These are phyloP conservation scores for Trifolium repens DNA, from an alignment of 306 rosid species.

Conservation along the genomic window DNA sequence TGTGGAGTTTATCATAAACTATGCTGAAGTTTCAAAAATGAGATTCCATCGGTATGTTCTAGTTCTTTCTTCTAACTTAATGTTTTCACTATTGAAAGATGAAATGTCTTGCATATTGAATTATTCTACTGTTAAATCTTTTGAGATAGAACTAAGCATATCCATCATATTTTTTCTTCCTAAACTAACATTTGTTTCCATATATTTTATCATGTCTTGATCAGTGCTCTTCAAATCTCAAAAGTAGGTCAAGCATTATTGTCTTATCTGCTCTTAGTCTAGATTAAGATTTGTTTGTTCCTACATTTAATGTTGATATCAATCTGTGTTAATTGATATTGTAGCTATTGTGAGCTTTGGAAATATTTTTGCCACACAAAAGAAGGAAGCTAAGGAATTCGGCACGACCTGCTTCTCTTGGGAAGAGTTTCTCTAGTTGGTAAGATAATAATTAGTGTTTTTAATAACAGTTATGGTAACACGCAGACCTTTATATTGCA, in stretches of 20 bases:
- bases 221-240: slow-evolving; percentile 69
- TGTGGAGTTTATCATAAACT: slow-evolving; percentile 86
- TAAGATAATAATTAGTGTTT: slow-evolving; percentile 35
- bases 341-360: slow-evolving; percentile 89
- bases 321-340: slow-evolving; percentile 38
- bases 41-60: slow-evolving; percentile 51
- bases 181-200: slow-evolving; percentile 43
- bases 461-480: background rate
- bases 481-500: background rate
- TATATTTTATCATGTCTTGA: slow-evolving; percentile 86
- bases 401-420: slow-evolving; percentile 86
- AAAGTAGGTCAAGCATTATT: slow-evolving; percentile 60
- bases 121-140: background rate
- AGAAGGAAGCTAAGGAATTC: slow-evolving; percentile 77
- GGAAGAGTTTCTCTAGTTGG: slow-evolving; percentile 80
- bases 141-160: background rate
- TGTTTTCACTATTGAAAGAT: background rate
- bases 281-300: slow-evolving; percentile 17
- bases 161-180: background rate
- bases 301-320: slow-evolving; percentile 20
- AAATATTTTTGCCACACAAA: slow-evolving; percentile 64
- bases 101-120: background rate
- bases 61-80: slow-evolving; percentile 3
- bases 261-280: slow-evolving; percentile 32
- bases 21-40: slow-evolving; percentile 87